phyloP scores from a whole-genome alignment of 352 stramenopile genomes.

The Phytophthora pluvialis region DNA sequence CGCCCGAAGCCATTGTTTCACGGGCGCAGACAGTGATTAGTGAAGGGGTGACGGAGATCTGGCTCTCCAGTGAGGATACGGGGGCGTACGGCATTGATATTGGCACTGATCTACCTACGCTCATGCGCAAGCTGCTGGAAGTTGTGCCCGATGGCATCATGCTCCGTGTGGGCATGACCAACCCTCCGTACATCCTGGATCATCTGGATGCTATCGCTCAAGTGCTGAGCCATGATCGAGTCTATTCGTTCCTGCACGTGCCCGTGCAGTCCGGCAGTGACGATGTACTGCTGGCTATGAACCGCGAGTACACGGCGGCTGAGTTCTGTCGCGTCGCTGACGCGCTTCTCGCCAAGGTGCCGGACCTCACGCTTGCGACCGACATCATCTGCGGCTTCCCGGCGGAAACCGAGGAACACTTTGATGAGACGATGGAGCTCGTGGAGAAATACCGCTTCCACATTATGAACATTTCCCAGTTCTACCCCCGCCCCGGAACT shows the following conservation, averaged over 20 bases:
- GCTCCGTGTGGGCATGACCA: conserved; percentile 94
- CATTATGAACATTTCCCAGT: conserved; percentile 95
- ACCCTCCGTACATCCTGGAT: conserved; percentile 92
- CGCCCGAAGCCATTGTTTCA: conserved; percentile 75
- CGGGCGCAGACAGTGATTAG: conserved; percentile 69
- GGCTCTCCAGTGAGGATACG: conserved; percentile 93
- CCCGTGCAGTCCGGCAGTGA: conserved; percentile 92
- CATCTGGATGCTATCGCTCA: conserved; percentile 87
- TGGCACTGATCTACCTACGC: conserved; percentile 71
- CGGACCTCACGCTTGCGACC: conserved; percentile 87
- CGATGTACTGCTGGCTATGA: conserved; percentile 90
- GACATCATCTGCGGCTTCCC: conserved; percentile 95
- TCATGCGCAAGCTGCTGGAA: conserved; percentile 73
- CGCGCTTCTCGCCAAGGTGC: conserved; percentile 75
- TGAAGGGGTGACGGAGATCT: conserved; percentile 92
- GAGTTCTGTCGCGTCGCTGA: conserved; percentile 86
- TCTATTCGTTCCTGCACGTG: conserved; percentile 93
- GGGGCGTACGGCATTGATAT: conserved; percentile 93
- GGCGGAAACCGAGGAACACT: conserved; percentile 89
- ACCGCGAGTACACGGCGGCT: conserved; percentile 89
- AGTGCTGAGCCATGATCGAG: conserved; percentile 79
- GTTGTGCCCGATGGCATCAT: conserved; percentile 83
- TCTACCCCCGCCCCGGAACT: conserved; percentile 92
- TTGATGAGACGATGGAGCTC: conserved; percentile 88
- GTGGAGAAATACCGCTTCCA: conserved; percentile 89